Evolutionary conservation across 2,329 filamentous ascomycete genomes (phyloP), one percentile per base, ranked within the genome.

Genomic region (Aspergillus calidoustus): DNA sequence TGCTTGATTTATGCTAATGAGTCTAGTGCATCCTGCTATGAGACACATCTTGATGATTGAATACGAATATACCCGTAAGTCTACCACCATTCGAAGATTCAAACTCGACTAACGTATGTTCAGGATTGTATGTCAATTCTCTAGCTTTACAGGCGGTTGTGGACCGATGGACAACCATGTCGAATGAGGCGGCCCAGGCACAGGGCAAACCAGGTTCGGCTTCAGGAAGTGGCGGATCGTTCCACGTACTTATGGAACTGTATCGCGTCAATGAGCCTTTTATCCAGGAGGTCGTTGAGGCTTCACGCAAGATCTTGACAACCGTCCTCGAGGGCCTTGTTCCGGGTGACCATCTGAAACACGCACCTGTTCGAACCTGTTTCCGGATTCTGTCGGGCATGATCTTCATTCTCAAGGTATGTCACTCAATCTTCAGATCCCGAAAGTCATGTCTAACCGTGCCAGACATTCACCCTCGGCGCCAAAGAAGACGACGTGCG

Each of bases 71-170:
- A 92, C 94, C 28, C 87, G 94, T 71, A 91, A 74, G 78, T 76
- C 8, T 22, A 55, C 23, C 1, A n/a, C 31, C 28, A 2, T 51
- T 50, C 4, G 28, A 41, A 17, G 7, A 15, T n/a, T 5, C 55
- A 30, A 38, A 19, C n/a, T 63, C 69, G 71, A 19, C 60, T 46
- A 46, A 68, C 62, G 41, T 9, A 6, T 13, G 17, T 31, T 17
- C 62, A 77, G 79, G 79, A 15, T 67, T 97, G 54, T 98, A 98
- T 73, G 86, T 97, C 79, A 97, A 98, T 76, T 97, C 93, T 0
- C 83, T 99, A 2, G 93, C 93, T 2, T 82, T 99, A 2, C 95
- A 99, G 78, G 95, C 95, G 23, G 93, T 98, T 3, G 92, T 98
- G 6, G 94, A 97, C 77, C 87, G 93, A 63, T 97, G 92, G 78